Conservation (phyloP, 768 basidiomycete genomes). For the Collybiopsis luxurians region DNA sequence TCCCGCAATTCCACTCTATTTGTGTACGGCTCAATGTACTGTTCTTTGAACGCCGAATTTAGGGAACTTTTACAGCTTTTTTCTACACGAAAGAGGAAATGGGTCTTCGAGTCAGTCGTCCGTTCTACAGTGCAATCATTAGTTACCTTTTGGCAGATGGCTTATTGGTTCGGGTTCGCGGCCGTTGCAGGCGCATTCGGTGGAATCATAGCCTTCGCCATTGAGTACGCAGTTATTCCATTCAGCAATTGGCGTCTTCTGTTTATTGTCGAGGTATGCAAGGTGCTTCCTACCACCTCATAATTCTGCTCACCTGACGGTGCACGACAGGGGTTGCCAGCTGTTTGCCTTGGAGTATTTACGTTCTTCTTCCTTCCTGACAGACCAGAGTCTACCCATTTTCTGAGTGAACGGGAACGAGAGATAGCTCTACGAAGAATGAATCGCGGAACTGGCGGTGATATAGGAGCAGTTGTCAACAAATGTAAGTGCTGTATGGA, state of each 20-base stretch:
- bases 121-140: background rate
- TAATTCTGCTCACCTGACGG: background rate
- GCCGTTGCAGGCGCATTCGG: constrained; percentile 85
- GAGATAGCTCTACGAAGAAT: constrained; percentile 64
- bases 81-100: constrained; percentile 78
- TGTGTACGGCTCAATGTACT: constrained; percentile 47
- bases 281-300: background rate
- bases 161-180: constrained; percentile 83
- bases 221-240: constrained; percentile 55
- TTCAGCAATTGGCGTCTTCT: constrained; percentile 59
- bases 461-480: constrained; percentile 62
- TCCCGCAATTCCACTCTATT: constrained; percentile 75
- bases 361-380: constrained; percentile 60
- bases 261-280: constrained; percentile 67
- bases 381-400: constrained; percentile 66
- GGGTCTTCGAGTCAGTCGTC: constrained; percentile 53
- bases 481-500: constrained; percentile 37
- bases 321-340: constrained; percentile 55
- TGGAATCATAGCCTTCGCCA: constrained; percentile 78
- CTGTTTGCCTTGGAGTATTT: constrained; percentile 59
- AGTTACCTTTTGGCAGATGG: constrained; percentile 39
- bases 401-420: constrained; percentile 52
- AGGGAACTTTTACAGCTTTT: constrained; percentile 45
- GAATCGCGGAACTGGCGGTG: constrained; percentile 63
- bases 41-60: background rate